Evolutionary conservation across 345 rosid species (phyloP).

Genomic region (Populus simonii): DNA sequence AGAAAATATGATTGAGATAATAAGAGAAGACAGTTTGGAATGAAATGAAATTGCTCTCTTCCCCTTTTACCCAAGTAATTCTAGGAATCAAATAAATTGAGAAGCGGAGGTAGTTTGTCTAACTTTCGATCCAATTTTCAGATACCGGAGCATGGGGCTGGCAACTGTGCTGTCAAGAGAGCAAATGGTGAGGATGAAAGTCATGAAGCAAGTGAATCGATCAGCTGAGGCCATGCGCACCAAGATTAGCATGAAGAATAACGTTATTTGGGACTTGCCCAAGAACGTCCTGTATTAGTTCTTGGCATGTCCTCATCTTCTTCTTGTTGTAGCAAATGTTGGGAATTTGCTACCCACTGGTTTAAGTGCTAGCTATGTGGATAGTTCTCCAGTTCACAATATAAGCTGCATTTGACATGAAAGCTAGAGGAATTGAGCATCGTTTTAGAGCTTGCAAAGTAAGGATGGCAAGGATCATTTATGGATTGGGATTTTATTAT

Average conservation of each 20-base stretch:
- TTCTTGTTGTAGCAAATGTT: neutral
- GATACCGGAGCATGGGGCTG: constrained; percentile 88
- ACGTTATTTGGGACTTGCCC: constrained; percentile 75
- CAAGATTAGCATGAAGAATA: constrained; percentile 78
- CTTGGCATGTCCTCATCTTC: neutral
- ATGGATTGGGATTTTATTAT: no score
- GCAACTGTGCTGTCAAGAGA: constrained; percentile 70
- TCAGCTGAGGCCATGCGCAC: constrained; percentile 67
- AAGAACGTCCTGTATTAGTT: constrained; percentile 69
- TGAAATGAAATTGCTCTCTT: neutral
- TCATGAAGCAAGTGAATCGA: constrained; percentile 60
- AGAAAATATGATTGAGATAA: neutral
- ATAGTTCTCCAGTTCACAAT: neutral
- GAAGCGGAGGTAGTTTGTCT: neutral
- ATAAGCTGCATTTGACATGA: no score
- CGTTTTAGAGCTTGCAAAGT: neutral
- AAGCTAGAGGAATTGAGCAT: neutral
- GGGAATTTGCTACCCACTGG: neutral
- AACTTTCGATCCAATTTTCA: constrained; percentile 17
- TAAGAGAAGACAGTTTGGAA: neutral
- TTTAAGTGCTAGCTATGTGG: neutral
- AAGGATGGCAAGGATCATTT: neutral
- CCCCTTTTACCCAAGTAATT: neutral
- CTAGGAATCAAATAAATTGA: no score
- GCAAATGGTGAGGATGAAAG: constrained; percentile 76